These are phyloP conservation scores for Dipodascus albidus DNA, from an alignment of 805 yeast species.

Conservation along the genomic window DNA sequence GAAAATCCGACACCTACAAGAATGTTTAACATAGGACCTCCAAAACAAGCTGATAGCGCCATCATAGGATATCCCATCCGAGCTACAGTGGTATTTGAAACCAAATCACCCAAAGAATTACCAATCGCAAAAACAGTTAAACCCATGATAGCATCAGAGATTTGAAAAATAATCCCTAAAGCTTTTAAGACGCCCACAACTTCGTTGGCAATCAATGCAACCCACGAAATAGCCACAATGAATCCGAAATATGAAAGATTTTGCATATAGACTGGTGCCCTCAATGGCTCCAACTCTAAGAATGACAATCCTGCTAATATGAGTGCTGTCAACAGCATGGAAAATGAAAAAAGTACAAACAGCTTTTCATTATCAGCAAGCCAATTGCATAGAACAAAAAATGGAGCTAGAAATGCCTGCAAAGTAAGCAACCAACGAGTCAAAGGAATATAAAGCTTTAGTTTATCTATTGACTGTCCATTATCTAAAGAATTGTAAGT, in stretches of 20 bases:
- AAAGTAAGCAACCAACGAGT: constrained; percentile 18
- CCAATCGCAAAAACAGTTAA: constrained; percentile 85
- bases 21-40: constrained; percentile 75
- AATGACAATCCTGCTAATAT: constrained; percentile 3
- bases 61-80: constrained; percentile 71
- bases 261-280: constrained; percentile 4
- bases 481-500: constrained; percentile 8
- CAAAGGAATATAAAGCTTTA: constrained; percentile 8
- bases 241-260: constrained; percentile 41
- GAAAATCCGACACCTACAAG: constrained; percentile 74
- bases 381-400: constrained; percentile 17
- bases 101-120: constrained; percentile 81
- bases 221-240: constrained; percentile 51
- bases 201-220: constrained; percentile 57
- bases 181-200: constrained; percentile 54
- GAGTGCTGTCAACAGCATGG: constrained; percentile 1
- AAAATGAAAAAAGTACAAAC: not conserved
- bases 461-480: not conserved
- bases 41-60: constrained; percentile 94
- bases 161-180: constrained; percentile 43
- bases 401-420: constrained; percentile 26
- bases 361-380: not conserved
- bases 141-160: constrained; percentile 76
- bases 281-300: constrained; percentile 6
- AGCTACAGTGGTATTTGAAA: constrained; percentile 74